phyloP scores from a whole-genome alignment of 495 filamentous ascomycete species.

The Aspergillus panamensis region DNA sequence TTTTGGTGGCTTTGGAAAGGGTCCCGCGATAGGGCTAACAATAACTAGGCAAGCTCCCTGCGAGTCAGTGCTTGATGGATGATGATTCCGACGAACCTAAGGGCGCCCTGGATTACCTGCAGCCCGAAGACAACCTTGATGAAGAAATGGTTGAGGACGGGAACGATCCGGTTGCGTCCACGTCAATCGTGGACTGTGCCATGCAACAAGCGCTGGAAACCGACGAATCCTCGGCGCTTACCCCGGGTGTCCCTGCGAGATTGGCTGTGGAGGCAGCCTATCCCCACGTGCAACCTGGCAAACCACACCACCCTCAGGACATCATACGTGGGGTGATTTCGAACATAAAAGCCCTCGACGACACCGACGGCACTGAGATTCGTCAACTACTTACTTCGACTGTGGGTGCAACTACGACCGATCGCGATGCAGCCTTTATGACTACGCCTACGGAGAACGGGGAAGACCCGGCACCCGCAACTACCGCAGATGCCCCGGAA shows the following conservation, averaged over 20 bases:
- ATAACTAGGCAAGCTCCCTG: constrained; percentile 39
- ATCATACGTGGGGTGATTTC: constrained; percentile 10
- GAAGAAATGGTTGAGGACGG: constrained; percentile 12
- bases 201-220: constrained; percentile 12
- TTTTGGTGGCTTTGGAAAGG: neutral
- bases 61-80: constrained; percentile 23
- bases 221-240: constrained; percentile 19
- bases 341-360: constrained; percentile 19
- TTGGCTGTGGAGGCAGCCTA: constrained; percentile 20
- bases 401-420: constrained; percentile 17
- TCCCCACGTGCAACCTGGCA: constrained; percentile 25
- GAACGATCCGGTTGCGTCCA: constrained; percentile 20
- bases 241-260: constrained; percentile 11
- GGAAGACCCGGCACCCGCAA: constrained; percentile 2
- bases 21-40: neutral
- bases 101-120: constrained; percentile 8
- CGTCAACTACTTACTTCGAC: neutral
- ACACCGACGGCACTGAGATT: constrained; percentile 3
- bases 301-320: constrained; percentile 4
- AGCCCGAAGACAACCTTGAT: constrained; percentile 3
- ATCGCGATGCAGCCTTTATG: constrained; percentile 6
- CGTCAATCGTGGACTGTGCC: constrained; percentile 17
- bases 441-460: constrained; percentile 12
- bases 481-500: constrained; percentile 16
- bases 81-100: constrained; percentile 16